phyloP scores from a whole-genome alignment of 2,329 filamentous ascomycete species.

The Diaporthe sp. region DNA sequence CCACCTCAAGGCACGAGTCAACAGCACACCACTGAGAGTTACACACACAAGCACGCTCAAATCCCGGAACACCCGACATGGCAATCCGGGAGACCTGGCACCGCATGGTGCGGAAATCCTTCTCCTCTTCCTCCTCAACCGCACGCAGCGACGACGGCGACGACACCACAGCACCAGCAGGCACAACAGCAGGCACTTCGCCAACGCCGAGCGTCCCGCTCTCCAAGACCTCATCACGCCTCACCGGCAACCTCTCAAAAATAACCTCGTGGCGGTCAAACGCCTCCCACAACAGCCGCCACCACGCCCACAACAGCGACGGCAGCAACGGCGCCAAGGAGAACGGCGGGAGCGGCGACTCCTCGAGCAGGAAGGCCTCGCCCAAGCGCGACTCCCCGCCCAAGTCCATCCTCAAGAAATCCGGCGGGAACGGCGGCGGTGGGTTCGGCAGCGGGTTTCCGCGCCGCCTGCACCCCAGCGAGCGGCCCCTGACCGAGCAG shows the following conservation, averaged over 20 bases:
- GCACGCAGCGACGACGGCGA: conserved; percentile 32
- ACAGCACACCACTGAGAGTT: background rate
- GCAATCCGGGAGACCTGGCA: conserved; percentile 40
- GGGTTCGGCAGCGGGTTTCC: background rate
- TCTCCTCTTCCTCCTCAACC: conserved; percentile 36
- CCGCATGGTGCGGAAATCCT: conserved; percentile 41
- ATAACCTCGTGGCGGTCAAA: conserved; percentile 36
- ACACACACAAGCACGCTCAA: background rate
- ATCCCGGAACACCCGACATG: conserved; percentile 11
- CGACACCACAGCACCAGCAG: background rate
- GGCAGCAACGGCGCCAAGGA: background rate
- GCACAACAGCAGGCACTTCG: conserved; percentile 2
- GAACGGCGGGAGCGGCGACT: background rate
- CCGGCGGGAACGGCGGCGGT: background rate
- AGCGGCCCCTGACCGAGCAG: conserved; percentile 60
- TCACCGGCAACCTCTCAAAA: conserved; percentile 25
- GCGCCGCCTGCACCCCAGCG: conserved; percentile 56
- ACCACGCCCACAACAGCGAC: background rate
- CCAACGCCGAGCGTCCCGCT: conserved; percentile 10
- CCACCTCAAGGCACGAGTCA: conserved; percentile 15
- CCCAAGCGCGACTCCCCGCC: conserved; percentile 31
- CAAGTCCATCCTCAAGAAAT: conserved; percentile 27
- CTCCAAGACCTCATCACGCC: background rate
- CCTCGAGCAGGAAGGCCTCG: conserved; percentile 45
- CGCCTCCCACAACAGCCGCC: conserved; percentile 1